These are phyloP conservation scores for Podila verticillata DNA, from an alignment of 192 early-diverging fungal species.

Conservation along the genomic window DNA sequence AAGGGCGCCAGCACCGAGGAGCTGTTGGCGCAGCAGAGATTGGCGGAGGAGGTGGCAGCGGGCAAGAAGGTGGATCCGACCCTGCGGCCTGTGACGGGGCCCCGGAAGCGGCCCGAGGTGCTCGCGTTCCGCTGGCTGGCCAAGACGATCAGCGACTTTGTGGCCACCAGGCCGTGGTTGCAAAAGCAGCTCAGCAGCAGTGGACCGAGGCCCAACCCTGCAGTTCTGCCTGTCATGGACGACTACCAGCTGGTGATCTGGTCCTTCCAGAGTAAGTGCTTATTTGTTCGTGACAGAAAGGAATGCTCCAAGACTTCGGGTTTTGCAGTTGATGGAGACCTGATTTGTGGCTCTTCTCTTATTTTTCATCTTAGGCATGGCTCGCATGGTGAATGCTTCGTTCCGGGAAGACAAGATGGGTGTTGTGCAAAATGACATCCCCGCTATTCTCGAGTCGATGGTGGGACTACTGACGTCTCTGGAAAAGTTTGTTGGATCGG, in stretches of 20 bases:
- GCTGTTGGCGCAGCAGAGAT: conserved; percentile 22
- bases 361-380: conserved; percentile 21
- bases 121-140: conserved; percentile 38
- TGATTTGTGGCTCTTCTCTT: not conserved
- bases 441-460: conserved; percentile 47
- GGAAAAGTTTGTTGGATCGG: conserved; percentile 23
- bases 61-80: conserved; percentile 9
- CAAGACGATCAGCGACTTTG: conserved; percentile 22
- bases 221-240: conserved; percentile 18
- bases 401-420: conserved; percentile 48
- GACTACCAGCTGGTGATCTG: conserved; percentile 37
- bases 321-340: not conserved
- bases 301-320: not conserved
- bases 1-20: conserved; percentile 47
- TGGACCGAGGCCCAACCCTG: conserved; percentile 6
- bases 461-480: conserved; percentile 42
- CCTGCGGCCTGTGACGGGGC: conserved; percentile 17
- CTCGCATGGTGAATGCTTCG: conserved; percentile 29
- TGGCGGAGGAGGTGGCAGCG: conserved; percentile 14
- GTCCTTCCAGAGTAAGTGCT: conserved; percentile 39
- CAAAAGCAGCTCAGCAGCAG: conserved; percentile 28
- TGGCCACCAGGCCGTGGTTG: conserved; percentile 26
- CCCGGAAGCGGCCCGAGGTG: conserved; percentile 30
- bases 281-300: not conserved
- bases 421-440: conserved; percentile 50